Evolutionary conservation across 2,329 filamentous ascomycete species (phyloP).

Genomic region (Thermothelomyces thermophilus): DNA sequence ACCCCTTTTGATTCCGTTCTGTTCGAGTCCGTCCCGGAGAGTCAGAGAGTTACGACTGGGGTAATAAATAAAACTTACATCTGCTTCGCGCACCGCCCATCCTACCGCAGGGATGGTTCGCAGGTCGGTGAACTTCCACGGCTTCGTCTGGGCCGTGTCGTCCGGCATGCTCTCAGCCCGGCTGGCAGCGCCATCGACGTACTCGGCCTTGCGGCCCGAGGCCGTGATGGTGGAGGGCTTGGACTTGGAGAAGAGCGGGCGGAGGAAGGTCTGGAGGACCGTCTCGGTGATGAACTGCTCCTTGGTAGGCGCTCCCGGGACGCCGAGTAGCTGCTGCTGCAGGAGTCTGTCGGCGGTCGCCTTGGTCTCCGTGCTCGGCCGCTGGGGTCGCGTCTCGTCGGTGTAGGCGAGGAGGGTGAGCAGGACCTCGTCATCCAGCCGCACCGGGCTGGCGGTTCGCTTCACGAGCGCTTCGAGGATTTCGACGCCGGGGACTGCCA

Average conservation of each 20-base stretch:
- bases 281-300: conserved; percentile 44
- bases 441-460: neutral
- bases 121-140: conserved; percentile 53
- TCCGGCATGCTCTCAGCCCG: conserved; percentile 30
- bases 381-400: conserved; percentile 24
- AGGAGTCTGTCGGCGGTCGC: conserved; percentile 31
- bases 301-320: conserved; percentile 15
- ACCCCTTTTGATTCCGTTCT: conserved; percentile 6
- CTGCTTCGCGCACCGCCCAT: conserved; percentile 52
- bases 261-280: conserved; percentile 57
- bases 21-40: no score
- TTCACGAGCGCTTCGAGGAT: conserved; percentile 14
- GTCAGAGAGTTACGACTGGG: neutral
- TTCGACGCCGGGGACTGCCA: conserved; percentile 18
- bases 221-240: conserved; percentile 48
- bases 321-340: conserved; percentile 21
- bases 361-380: conserved; percentile 29
- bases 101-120: conserved; percentile 49
- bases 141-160: conserved; percentile 41
- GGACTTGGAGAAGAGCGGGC: conserved; percentile 58
- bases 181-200: conserved; percentile 33
- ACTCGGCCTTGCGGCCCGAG: conserved; percentile 49
- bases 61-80: conserved; percentile 36
- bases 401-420: conserved; percentile 32
- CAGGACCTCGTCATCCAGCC: conserved; percentile 25